A percentile compares a stretch with the other conserved stretches of the same genome.
phyloP scores from a whole-genome alignment of 2,329 filamentous ascomycete genomes.

The Pseudocercospora fuligena region DNA sequence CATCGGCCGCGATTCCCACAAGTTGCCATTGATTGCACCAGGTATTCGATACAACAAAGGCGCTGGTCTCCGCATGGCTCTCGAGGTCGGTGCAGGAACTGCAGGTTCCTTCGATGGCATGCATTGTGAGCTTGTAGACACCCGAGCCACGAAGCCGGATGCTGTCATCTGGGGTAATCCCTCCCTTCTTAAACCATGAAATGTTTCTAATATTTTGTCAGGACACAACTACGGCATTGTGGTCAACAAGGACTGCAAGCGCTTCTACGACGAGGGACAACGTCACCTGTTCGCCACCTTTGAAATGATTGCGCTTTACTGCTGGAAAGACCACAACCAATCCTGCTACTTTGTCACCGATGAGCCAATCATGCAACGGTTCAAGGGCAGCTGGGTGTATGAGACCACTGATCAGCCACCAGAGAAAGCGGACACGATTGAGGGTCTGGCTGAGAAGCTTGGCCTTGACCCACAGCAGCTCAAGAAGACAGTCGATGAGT shows the following conservation, averaged over 20 bases:
- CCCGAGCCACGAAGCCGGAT: constrained; percentile 47
- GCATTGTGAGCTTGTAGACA: constrained; percentile 51
- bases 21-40: constrained; percentile 48
- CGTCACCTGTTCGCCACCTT: constrained; percentile 60
- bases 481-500: constrained; percentile 47
- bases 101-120: constrained; percentile 49
- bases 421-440: constrained; percentile 47
- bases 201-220: constrained; percentile 14
- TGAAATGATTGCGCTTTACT: constrained; percentile 49
- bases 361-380: constrained; percentile 47
- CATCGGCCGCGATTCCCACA: constrained; percentile 45
- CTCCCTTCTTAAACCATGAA: neutral
- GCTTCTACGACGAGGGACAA: constrained; percentile 98
- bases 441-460: constrained; percentile 47
- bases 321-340: constrained; percentile 49
- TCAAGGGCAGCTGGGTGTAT: constrained; percentile 50
- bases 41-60: constrained; percentile 49
- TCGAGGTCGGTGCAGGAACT: constrained; percentile 48
- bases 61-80: constrained; percentile 47
- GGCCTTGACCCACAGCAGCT: constrained; percentile 43
- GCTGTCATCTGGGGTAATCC: constrained; percentile 45
- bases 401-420: constrained; percentile 50
- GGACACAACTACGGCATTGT: constrained; percentile 52
- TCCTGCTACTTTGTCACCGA: constrained; percentile 51
- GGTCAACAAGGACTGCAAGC: constrained; percentile 47